These are phyloP conservation scores for Lactifluus pinguis DNA, from an alignment of 768 basidiomycete genomes.

Conservation along the genomic window DNA sequence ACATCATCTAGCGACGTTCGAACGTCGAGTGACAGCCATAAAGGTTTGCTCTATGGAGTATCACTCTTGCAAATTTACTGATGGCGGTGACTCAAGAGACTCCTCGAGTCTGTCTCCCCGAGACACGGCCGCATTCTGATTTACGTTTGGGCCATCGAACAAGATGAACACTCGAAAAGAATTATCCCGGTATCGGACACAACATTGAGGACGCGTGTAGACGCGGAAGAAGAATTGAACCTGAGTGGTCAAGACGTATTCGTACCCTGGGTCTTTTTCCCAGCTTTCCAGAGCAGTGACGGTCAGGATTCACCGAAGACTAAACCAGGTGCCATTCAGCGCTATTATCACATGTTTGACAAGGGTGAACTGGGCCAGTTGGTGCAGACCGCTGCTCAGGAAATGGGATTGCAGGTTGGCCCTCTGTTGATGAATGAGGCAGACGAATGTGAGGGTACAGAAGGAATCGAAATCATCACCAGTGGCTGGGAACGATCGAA, in stretches of 20 bases:
- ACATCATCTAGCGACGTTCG: constrained; percentile 82
- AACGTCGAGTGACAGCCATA: constrained; percentile 63
- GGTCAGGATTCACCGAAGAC: constrained; percentile 12
- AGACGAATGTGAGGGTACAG: constrained; percentile 10
- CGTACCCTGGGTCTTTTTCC: constrained; percentile 73
- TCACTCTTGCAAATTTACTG: not conserved
- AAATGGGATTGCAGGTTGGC: constrained; percentile 47
- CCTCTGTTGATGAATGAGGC: constrained; percentile 15
- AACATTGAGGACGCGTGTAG: constrained; percentile 19
- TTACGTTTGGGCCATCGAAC: constrained; percentile 96
- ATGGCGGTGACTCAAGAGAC: constrained; percentile 34
- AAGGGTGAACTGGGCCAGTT: constrained; percentile 65
- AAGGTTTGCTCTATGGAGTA: constrained; percentile 39
- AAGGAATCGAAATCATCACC: constrained; percentile 58
- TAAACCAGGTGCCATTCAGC: constrained; percentile 50
- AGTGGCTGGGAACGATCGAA: constrained; percentile 86
- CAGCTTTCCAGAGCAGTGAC: constrained; percentile 25
- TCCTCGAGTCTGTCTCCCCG: constrained; percentile 57
- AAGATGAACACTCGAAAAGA: constrained; percentile 78
- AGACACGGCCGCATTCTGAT: constrained; percentile 72
- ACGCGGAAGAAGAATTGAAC: constrained; percentile 7
- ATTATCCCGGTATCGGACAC: constrained; percentile 35
- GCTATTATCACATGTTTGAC: constrained; percentile 96
- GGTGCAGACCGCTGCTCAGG: constrained; percentile 51
- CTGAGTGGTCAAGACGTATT: constrained; percentile 66